Percentiles rank a stretch among this genome's conserved stretches.
Conservation (phyloP, 108 stramenopile species). For the Cafeteria roenbergensis region DNA sequence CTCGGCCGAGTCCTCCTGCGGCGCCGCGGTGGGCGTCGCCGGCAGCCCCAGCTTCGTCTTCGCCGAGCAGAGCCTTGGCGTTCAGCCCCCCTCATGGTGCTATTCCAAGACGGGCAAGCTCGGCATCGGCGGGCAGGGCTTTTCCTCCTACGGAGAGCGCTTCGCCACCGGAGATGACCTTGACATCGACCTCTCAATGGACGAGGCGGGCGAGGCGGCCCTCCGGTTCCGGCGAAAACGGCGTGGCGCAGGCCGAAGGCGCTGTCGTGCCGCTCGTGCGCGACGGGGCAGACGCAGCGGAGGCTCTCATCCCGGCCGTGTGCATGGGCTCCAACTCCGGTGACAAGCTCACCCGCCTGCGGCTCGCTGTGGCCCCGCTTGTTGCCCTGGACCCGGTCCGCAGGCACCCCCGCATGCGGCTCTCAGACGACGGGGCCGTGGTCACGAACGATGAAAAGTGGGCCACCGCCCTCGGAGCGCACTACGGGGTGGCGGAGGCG, state of each 20-base stretch:
- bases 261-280: too few species aligned
- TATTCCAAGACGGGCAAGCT: slow-evolving; percentile 11
- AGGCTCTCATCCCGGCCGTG: slow-evolving; percentile 4
- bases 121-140: neutral
- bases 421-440: neutral
- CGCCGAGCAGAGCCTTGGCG: neutral
- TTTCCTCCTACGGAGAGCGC: neutral
- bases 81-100: neutral
- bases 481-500: neutral
- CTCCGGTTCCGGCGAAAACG: slow-evolving; percentile 1
- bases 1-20: neutral
- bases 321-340: slow-evolving; percentile 6
- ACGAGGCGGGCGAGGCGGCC: neutral
- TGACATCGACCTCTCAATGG: neutral
- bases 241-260: neutral
- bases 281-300: too few species aligned
- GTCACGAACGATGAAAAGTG: slow-evolving; percentile 7
- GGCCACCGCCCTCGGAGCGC: neutral
- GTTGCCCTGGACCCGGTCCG: neutral
- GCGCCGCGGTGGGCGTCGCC: slow-evolving; percentile 1
- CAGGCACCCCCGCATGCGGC: slow-evolving; percentile 5
- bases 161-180: neutral
- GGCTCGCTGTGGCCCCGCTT: neutral
- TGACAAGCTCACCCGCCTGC: slow-evolving; percentile 1
- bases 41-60: neutral